These are phyloP conservation scores for Aspergillus eucalypticola DNA, from an alignment of 2,329 filamentous ascomycete species.

Conservation along the genomic window DNA sequence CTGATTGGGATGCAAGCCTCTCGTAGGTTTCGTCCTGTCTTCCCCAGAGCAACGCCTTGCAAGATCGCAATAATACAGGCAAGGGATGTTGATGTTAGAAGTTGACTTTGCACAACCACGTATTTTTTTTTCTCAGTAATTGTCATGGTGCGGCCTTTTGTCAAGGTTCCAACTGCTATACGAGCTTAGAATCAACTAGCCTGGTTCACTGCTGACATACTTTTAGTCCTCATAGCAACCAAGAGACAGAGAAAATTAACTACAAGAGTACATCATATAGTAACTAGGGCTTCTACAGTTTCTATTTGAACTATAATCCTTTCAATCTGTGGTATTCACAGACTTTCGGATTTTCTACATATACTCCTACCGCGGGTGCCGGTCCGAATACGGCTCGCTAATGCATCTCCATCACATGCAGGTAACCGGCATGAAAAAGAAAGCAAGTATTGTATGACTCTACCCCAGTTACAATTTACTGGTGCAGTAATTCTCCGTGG, in stretches of 20 bases:
- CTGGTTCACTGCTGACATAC: background rate
- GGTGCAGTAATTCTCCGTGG: background rate
- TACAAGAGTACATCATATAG: background rate
- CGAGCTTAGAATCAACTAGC: background rate
- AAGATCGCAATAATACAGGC: background rate
- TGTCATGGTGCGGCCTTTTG: background rate
- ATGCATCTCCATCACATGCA: background rate
- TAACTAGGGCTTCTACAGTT: background rate
- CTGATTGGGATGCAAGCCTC: constrained; percentile 14
- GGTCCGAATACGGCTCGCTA: background rate
- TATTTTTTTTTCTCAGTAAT: background rate
- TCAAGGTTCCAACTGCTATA: background rate
- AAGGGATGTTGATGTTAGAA: background rate
- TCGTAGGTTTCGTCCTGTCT: background rate
- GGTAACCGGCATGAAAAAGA: background rate
- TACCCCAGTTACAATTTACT: background rate
- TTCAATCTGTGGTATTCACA: background rate
- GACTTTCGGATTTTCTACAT: background rate
- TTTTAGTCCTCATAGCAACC: background rate
- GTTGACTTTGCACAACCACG: background rate
- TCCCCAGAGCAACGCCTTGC: background rate
- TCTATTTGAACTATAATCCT: background rate
- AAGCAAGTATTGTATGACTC: background rate
- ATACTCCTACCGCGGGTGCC: background rate
- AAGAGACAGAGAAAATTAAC: background rate